Evolutionary conservation across 768 basidiomycete species (phyloP).

Genomic region (Candolleomyces aberdarensis): DNA sequence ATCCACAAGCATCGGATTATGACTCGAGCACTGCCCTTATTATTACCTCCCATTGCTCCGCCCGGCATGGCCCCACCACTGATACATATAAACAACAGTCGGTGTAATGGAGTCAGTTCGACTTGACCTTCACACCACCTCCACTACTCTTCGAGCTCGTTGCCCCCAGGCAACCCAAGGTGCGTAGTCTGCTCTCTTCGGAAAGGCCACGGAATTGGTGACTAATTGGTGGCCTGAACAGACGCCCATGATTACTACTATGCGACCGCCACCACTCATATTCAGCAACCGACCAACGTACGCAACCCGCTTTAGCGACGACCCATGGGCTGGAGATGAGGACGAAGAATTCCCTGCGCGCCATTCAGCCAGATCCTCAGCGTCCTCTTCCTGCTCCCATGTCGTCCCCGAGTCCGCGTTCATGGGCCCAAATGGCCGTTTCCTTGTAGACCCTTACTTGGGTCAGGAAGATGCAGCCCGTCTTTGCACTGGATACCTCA

Average conservation of each 20-base stretch:
- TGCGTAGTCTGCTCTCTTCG: not conserved
- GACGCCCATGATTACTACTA: not conserved
- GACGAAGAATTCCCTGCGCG: not conserved
- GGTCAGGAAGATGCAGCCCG: slow-evolving; percentile 2
- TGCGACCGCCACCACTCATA: not conserved
- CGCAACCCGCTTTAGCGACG: not conserved
- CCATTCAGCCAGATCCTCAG: slow-evolving; percentile 2
- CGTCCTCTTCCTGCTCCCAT: slow-evolving; percentile 5
- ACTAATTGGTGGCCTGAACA: not conserved
- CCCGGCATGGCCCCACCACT: no score
- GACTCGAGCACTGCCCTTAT: no score
- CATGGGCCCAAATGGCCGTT: not conserved
- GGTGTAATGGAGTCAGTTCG: not conserved
- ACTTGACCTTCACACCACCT: not conserved
- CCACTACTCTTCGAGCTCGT: not conserved
- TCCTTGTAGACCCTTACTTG: slow-evolving; percentile 9
- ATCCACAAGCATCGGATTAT: no score
- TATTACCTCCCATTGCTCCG: no score
- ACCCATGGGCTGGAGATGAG: slow-evolving; percentile 2
- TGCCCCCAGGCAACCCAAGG: not conserved
- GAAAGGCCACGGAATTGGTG: not conserved
- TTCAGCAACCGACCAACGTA: not conserved
- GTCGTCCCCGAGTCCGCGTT: slow-evolving; percentile 9
- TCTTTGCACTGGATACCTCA: slow-evolving; percentile 4
- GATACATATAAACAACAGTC: no score